phyloP scores from a whole-genome alignment of 2,329 filamentous ascomycete genomes.

The Ophiostoma quercus region DNA sequence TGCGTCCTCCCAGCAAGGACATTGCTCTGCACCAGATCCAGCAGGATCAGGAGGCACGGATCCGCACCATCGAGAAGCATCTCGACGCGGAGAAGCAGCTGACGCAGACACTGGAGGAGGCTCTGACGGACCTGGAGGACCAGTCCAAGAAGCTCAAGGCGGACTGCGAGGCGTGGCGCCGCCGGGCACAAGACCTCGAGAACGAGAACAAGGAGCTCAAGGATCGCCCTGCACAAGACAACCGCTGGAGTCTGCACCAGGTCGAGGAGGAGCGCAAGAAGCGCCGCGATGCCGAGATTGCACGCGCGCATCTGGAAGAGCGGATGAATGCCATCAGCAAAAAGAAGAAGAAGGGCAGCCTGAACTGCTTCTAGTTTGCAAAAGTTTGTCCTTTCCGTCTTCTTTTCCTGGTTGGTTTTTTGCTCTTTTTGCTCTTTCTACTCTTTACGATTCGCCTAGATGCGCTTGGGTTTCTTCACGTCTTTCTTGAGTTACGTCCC shows the following conservation, averaged over 20 bases:
- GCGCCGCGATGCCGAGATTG: conserved; percentile 81
- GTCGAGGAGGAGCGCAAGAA: conserved; percentile 96
- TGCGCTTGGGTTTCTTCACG: conserved; percentile 2
- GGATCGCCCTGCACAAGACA: conserved; percentile 50
- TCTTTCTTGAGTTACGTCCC: conserved; percentile 17
- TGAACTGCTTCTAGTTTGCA: conserved; percentile 84
- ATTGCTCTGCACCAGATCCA: conserved; percentile 69
- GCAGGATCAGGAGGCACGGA: conserved; percentile 91
- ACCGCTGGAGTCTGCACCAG: conserved; percentile 70
- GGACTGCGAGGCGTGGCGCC: conserved; percentile 86
- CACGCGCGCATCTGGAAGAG: conserved; percentile 83
- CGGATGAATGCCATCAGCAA: conserved; percentile 87
- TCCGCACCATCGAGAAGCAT: conserved; percentile 94
- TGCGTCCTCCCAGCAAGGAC: conserved; percentile 79
- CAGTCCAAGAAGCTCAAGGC: conserved; percentile 88
- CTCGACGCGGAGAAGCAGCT: conserved; percentile 93
- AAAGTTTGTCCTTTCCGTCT: background rate
- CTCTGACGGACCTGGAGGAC: conserved; percentile 85
- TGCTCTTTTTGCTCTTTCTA: background rate
- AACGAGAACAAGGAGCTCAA: conserved; percentile 62
- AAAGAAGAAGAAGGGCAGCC: conserved; percentile 90
- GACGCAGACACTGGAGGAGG: conserved; percentile 90
- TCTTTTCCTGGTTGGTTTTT: conserved; percentile 10
- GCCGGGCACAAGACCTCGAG: conserved; percentile 74
- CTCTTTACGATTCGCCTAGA: background rate